Evolutionary conservation across 2,329 filamentous ascomycete genomes (phyloP).

Genomic region (Penicillium glabrum): DNA sequence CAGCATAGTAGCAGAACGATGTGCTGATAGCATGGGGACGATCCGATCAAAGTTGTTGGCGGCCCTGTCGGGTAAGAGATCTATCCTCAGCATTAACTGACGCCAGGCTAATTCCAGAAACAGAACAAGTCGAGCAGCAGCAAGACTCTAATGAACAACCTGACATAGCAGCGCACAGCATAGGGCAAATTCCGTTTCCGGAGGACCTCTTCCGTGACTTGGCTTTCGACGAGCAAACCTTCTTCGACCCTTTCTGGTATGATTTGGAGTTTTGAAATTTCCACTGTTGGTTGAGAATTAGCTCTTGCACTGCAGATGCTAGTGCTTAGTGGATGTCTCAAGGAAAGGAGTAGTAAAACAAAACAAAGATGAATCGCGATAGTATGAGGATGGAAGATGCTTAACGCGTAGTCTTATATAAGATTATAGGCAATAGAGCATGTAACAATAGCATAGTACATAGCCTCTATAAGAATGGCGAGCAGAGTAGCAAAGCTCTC

Average conservation of each 20-base stretch:
- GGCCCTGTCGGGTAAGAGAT: not conserved
- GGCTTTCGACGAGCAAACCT: not conserved
- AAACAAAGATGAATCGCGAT: not conserved
- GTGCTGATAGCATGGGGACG: not conserved
- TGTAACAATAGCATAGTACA: too few species aligned
- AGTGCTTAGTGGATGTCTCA: too few species aligned
- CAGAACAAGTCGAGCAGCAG: not conserved
- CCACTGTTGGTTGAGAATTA: too few species aligned
- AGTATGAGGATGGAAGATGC: too few species aligned
- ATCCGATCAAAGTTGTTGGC: not conserved
- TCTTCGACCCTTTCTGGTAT: not conserved
- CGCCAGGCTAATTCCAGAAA: not conserved
- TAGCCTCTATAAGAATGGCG: too few species aligned
- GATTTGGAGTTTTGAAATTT: not conserved
- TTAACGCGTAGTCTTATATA: too few species aligned
- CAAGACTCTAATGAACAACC: not conserved
- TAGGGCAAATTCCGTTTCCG: not conserved
- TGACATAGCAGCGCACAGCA: not conserved
- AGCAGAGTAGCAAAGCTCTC: too few species aligned
- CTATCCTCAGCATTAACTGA: not conserved
- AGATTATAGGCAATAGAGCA: too few species aligned
- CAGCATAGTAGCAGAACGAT: not conserved
- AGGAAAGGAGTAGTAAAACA: not conserved
- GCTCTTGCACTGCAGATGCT: too few species aligned
- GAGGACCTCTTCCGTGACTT: not conserved